Evolutionary conservation across 2,329 filamentous ascomycete genomes (phyloP).

Genomic region (Pseudogymnoascus sp.): DNA sequence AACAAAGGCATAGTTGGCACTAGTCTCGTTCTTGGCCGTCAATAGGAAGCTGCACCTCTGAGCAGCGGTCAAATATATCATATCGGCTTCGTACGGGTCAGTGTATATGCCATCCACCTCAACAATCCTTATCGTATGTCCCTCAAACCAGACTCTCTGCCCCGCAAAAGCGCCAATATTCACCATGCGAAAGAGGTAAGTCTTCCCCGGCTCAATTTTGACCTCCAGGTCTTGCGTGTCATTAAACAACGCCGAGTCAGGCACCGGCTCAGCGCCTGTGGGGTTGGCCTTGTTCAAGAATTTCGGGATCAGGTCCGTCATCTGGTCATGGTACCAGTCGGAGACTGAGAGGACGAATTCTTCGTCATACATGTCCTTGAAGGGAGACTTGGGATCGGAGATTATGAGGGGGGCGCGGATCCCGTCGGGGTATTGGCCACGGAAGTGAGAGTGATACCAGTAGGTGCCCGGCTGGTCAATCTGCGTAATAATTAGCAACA

Average conservation of each 20-base stretch:
- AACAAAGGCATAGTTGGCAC: slow-evolving; percentile 58
- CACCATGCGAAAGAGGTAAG: slow-evolving; percentile 63
- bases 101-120: slow-evolving; percentile 68
- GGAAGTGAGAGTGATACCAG: slow-evolving; percentile 60
- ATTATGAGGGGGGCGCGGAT: slow-evolving; percentile 48
- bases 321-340: slow-evolving; percentile 54
- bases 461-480: slow-evolving; percentile 62
- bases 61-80: slow-evolving; percentile 58
- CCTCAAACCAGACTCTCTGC: slow-evolving; percentile 60
- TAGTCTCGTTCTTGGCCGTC: slow-evolving; percentile 54
- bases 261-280: slow-evolving; percentile 47
- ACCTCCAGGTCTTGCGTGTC: slow-evolving; percentile 56
- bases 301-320: slow-evolving; percentile 37
- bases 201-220: slow-evolving; percentile 55
- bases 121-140: slow-evolving; percentile 58
- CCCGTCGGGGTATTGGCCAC: slow-evolving; percentile 50
- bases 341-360: slow-evolving; percentile 48
- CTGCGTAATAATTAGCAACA: slow-evolving; percentile 23
- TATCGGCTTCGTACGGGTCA: slow-evolving; percentile 48
- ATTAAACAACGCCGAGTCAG: slow-evolving; percentile 44
- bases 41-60: slow-evolving; percentile 57
- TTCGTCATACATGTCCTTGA: slow-evolving; percentile 41
- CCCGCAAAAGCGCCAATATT: slow-evolving; percentile 66
- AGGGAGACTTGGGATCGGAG: slow-evolving; percentile 42
- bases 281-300: slow-evolving; percentile 41